Evolutionary conservation across 768 basidiomycete genomes (phyloP), one percentile per base, ranked within the genome.

Genomic region (Dentipellis sp.): DNA sequence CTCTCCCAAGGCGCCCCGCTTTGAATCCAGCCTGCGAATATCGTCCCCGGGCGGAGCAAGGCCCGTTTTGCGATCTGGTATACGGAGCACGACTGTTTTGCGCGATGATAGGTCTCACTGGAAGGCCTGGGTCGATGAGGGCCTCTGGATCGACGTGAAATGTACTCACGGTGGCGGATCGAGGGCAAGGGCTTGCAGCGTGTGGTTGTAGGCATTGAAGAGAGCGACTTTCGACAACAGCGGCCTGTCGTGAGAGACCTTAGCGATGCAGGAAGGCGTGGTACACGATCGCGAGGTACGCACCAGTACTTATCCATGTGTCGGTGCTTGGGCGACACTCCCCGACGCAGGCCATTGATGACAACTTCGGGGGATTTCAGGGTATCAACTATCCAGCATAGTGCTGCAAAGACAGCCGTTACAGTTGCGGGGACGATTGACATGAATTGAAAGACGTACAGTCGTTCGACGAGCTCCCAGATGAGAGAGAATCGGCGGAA

Each of bases 331-430:
- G 84, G 79, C 10, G 87, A 72, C 1, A 88, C 81, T 1, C 91
- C 91, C 47, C 91, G 82, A 63, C 79, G 84, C n/a, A 84, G 71
- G 2, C 91, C 91, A 58, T 88, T 89, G 60, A 88, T 88, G 48
- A 92, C 64, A 19, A 90, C 76, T 65, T 94, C 88, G 29, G 70
- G 66, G 5, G 71, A 58, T 16, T 14, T 12, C 22, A n/a, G 62
- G 59, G 1, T 63, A 54, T 81, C 81, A 12, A 82, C 78, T 2
- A 81, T 70, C 84, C 84, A 94, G 54, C 80, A 88, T 10, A 92
- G 67, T 0, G 88, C 90, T 91, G 65, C 45, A 36, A 29, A 52
- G 34, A 23, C 29, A 1, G 45, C 17, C 51, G 57, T 12, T 51
- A 62, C 50, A 51, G 29, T 54, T n/a, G 46, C 10, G 17, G 19